Evolutionary conservation across 2,329 filamentous ascomycete genomes (phyloP).

Genomic region (Arthroderma uncinatum): DNA sequence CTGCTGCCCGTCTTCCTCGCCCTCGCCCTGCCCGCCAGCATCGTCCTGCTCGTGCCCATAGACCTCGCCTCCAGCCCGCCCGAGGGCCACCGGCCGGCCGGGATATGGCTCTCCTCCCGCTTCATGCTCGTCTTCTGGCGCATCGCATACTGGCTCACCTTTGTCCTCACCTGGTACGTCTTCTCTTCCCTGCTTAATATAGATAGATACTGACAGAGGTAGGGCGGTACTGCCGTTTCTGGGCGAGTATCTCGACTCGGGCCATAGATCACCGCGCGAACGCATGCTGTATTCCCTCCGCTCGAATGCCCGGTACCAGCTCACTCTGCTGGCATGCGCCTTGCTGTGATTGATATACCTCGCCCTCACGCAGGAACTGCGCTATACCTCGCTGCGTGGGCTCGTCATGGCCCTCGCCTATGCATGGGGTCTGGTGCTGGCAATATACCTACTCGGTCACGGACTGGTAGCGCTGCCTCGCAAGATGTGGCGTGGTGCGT

Average conservation of each 20-base stretch:
- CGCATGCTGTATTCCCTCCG: constrained; percentile 75
- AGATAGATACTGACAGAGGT: constrained; percentile 7
- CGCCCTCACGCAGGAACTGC: constrained; percentile 63
- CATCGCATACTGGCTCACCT: constrained; percentile 95
- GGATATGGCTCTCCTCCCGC: constrained; percentile 74
- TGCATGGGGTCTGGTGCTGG: constrained; percentile 80
- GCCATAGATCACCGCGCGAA: constrained; percentile 74
- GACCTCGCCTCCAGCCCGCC: constrained; percentile 80
- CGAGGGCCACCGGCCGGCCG: constrained; percentile 59
- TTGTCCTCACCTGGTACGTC: constrained; percentile 76
- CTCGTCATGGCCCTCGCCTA: constrained; percentile 90
- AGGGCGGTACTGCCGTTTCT: constrained; percentile 86
- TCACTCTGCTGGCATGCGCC: constrained; percentile 61
- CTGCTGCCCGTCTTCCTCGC: constrained; percentile 89
- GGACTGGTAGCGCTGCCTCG: constrained; percentile 85
- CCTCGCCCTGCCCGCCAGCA: constrained; percentile 82
- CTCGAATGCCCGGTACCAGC: constrained; percentile 78
- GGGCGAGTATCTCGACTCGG: constrained; percentile 88
- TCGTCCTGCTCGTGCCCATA: constrained; percentile 85
- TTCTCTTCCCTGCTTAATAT: background rate
- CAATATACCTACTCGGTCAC: constrained; percentile 96
- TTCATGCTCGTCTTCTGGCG: constrained; percentile 82
- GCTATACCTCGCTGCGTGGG: constrained; percentile 62
- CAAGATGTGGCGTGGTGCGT: constrained; percentile 66
- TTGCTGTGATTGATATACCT: constrained; percentile 70